Percentiles rank a stretch among this genome's conserved stretches.
These are phyloP conservation scores for Erucastrum elatum DNA, from an alignment of 345 rosid genomes.

Conservation along the genomic window DNA sequence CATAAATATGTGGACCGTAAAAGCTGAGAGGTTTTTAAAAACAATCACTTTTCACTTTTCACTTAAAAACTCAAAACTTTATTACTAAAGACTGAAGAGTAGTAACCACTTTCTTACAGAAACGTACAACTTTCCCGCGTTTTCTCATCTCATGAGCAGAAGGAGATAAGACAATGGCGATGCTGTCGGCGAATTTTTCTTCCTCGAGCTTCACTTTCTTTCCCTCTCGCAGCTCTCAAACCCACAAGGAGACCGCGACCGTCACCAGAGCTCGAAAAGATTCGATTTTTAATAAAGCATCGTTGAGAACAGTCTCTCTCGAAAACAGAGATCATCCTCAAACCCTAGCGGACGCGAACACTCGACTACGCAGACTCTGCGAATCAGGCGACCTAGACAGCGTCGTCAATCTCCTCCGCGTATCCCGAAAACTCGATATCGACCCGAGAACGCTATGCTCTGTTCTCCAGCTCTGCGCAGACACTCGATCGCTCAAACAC, in stretches of 20 bases:
- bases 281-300: constrained; percentile 28
- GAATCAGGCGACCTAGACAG: constrained; percentile 46
- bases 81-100: neutral
- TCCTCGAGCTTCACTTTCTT: constrained; percentile 28
- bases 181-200: constrained; percentile 43
- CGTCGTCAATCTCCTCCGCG: constrained; percentile 49
- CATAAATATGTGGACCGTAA: constrained; percentile 25
- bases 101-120: neutral
- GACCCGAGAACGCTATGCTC: constrained; percentile 49
- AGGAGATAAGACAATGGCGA: constrained; percentile 23
- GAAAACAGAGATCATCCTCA: constrained; percentile 15
- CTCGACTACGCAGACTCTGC: constrained; percentile 40
- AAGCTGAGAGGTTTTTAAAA: neutral
- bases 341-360: constrained; percentile 40
- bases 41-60: neutral
- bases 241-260: constrained; percentile 13
- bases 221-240: constrained; percentile 18
- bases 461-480: constrained; percentile 66
- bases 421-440: constrained; percentile 40
- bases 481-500: constrained; percentile 42
- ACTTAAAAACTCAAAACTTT: neutral
- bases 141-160: constrained; percentile 20
- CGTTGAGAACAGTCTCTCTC: constrained; percentile 29
- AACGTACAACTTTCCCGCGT: constrained; percentile 34
- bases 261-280: constrained; percentile 20